phyloP scores from a whole-genome alignment of 768 basidiomycete genomes.

The Termitomyces sp. region DNA sequence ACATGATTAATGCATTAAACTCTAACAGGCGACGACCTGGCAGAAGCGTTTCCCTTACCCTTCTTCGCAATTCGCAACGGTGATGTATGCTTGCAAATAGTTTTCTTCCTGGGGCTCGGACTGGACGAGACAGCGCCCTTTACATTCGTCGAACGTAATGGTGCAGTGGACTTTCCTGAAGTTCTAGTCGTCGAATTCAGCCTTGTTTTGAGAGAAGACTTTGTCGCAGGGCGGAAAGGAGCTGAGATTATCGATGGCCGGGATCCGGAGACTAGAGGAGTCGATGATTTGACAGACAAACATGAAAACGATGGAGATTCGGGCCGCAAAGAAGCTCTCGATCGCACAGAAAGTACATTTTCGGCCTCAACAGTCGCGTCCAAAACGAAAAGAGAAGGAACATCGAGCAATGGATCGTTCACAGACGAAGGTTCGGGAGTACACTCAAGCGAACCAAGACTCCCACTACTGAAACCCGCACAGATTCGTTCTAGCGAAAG shows the following conservation, averaged over 20 bases:
- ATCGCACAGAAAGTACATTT: neutral
- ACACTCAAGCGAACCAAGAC: slow-evolving; percentile 28
- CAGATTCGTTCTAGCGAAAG: slow-evolving; percentile 21
- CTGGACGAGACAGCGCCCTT: neutral
- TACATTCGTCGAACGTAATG: neutral
- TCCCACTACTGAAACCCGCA: slow-evolving; percentile 26
- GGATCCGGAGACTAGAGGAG: slow-evolving; percentile 2
- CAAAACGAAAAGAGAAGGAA: neutral
- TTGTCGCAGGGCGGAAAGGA: slow-evolving; percentile 1
- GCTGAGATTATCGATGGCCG: slow-evolving; percentile 1
- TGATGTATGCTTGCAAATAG: slow-evolving; percentile 1
- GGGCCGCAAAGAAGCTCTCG: neutral
- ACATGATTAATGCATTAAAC: neutral
- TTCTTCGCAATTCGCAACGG: slow-evolving; percentile 12
- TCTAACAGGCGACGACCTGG: neutral
- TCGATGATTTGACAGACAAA: slow-evolving; percentile 5
- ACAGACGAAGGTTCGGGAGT: slow-evolving; percentile 7
- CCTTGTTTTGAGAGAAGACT: neutral
- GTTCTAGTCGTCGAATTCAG: neutral
- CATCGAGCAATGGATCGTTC: neutral
- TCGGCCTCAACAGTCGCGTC: neutral
- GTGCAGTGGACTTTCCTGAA: neutral
- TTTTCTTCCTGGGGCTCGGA: slow-evolving; percentile 5
- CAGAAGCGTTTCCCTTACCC: neutral
- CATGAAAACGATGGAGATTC: slow-evolving; percentile 1